Evolutionary conservation across 108 stramenopile genomes (phyloP), one percentile per base, ranked within the genome.

Genomic region (Mediolabrus comicus): DNA sequence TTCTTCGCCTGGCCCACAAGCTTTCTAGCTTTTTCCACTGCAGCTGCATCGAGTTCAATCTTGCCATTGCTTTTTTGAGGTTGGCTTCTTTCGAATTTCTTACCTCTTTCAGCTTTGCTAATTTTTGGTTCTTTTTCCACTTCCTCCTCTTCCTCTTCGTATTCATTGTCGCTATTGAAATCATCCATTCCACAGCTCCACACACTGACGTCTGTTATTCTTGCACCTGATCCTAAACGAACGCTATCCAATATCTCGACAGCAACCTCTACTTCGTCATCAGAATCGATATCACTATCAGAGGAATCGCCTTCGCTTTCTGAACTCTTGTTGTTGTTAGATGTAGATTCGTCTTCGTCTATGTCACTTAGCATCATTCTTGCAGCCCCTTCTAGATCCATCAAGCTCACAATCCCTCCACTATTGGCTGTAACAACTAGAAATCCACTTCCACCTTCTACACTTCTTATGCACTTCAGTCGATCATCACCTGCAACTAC

Each of bases 401-500:
- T 90, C 32, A 95, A 63, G 57, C 90, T 92, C 2, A 95, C 83
- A 11, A 92, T 84, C 13, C 94, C 94, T 8, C 88, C 91, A 74
- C 87, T 89, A 39, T 88, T 92, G 16, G 91, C 88, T 8, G 92
- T 92, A 5, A 88, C 88, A n/a, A 92, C 90, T 8, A 81, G 34
- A 71, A 77, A 84, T 19, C 87, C 87, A 57, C 76, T 81, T 14
- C 83, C 83, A 28, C 79, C 83, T 30, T 72, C 72, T 8, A 92
- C 83, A 26, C 62, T 57, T 12, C 78, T 72, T 49, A 95, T 83
- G 71, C 93, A 91, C 67, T 95, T 95, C 61, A 92, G 90, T 64
- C 94, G 85, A 74, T 91, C 91, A 72, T 92, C 91, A 36, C 89
- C 79, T 8, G 90, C 90, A 25, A 90, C 86, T 27, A 71, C 56